Base-by-base conservation (phyloP, 1,139 yeast species). In the Diutina rugosa region DNA sequence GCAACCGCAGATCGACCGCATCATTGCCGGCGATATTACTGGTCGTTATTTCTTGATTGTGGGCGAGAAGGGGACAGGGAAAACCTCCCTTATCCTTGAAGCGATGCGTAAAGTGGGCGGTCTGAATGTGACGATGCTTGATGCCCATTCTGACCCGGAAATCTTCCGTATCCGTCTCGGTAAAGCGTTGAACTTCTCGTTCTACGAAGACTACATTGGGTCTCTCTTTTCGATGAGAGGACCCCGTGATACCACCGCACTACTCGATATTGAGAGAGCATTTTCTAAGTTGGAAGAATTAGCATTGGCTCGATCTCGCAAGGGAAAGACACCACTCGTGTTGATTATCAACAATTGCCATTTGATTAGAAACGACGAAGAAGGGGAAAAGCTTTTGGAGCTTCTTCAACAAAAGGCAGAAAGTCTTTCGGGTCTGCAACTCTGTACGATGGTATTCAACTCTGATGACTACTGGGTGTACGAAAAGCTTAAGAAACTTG, bases 41-140 rank as follows among this genome's bases (percentile, higher is more conserved):
- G 95, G 96, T 0, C 69, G 93, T 32, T 88, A 88, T 66, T 86
- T 82, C 64, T 70, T 88, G 56, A 67, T 88, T 18, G 80, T 88
- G 57, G 96, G 96, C 29, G 96, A 88, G 67, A 87, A 88, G 65
- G 96, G 96, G 0, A 87, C 95, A 0, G 96, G 96, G 3, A 88
- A 88, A 64, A 85, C 91, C 0, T 84, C 93, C 1, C 74, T 87
- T 69, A 72, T 87, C 35, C 68, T 84, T 62, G 90, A 86, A 63
- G 80, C 91, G 3, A 82, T 88, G 77, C 79, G 82, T 59, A 79
- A 82, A 61, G 81, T 82, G 1, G 72, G 78, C 53, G 90, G 93
- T 1, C 70, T 70, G 58, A 82, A 85, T 63, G 89, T 90, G 55
- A 81, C 90, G 1, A 77, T 85, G 58, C 73, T 88, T 62, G 95